Evolutionary conservation across 1,139 yeast species (phyloP), one percentile per base, ranked within the genome.

Genomic region (Torulaspora globosa): DNA sequence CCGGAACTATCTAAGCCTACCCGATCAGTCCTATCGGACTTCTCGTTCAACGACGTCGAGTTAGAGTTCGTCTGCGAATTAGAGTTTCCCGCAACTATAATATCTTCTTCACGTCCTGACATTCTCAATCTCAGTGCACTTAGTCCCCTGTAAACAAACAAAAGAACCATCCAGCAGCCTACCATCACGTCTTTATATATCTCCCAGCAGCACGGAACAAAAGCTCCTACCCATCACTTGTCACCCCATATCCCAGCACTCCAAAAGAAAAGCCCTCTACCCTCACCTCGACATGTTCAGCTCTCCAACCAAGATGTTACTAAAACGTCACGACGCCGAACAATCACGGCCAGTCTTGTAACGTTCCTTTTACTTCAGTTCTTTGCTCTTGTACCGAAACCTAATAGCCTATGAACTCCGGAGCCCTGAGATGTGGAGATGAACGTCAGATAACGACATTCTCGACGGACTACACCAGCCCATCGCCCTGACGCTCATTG

Each of bases 1-100:
- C 41, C 43, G 10, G 27, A 36, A 7, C 38, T 39, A 10, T 14
- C 30, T 9, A 18, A 23, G 11, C 41, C 42, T 15, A 29, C 32
- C n/a, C 41, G 29, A 16, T 36, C 40, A 8, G 36, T 31, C 33
- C 34, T 34, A 9, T 29, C 36, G 16, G 47, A 31, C 30, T 44
- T 43, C 16, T 43, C 47, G 37, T 30, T 34, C 29, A 35, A 39
- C 10, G 47, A 44, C 10, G 46, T 27, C 8, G 38, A n/a, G 21
- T 43, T 43, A n/a, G 46, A 43, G 31, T 39, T 30, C 9, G 41
- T 16, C 5, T 37, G 31, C 30, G 47, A 44, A 21, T 44, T 44
- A 16, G 35, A 35, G 34, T 35, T 44, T 18, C 28, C 23, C 27
- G 41, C 33, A 36, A 29, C 44, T 24, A 33, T 11, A 16, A 39